Conservation (phyloP, 2,329 filamentous ascomycete genomes). For the Epichloe gansuensis region DNA sequence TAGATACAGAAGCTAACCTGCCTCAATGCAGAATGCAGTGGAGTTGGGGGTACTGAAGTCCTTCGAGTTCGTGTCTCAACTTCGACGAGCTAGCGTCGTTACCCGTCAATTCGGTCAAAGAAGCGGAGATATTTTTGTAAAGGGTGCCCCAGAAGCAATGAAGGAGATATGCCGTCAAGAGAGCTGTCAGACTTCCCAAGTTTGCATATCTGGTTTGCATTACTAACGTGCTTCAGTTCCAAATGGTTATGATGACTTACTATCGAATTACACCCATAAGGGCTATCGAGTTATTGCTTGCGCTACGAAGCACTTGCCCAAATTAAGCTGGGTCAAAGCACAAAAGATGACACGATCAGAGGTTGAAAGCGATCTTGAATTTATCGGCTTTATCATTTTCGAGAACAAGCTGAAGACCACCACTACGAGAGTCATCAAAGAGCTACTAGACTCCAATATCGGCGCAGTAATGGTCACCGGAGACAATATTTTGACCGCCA, state of each 20-base stretch:
- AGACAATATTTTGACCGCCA: constrained; percentile 93
- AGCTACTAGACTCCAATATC: constrained; percentile 73
- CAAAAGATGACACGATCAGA: constrained; percentile 86
- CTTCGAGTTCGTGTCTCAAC: constrained; percentile 90
- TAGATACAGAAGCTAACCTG: constrained; percentile 12
- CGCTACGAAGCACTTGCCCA: constrained; percentile 75
- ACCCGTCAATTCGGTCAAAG: constrained; percentile 77
- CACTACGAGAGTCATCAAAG: constrained; percentile 67
- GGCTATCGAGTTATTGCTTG: constrained; percentile 95
- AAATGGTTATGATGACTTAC: constrained; percentile 73
- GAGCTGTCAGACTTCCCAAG: constrained; percentile 45
- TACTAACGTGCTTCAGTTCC: constrained; percentile 44
- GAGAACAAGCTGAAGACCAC: constrained; percentile 95
- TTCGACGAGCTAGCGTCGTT: constrained; percentile 84
- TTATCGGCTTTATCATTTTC: constrained; percentile 94
- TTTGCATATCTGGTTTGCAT: not conserved
- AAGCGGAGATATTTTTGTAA: constrained; percentile 82
- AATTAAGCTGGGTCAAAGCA: constrained; percentile 84
- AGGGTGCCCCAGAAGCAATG: constrained; percentile 94
- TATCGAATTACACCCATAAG: constrained; percentile 85
- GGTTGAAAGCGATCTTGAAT: constrained; percentile 71
- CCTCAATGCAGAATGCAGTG: constrained; percentile 35
- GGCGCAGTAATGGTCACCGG: constrained; percentile 93
- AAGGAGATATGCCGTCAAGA: constrained; percentile 78
- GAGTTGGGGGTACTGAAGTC: constrained; percentile 84